Evolutionary conservation across 495 filamentous ascomycete species (phyloP), one percentile per base, ranked within the genome.

Genomic region (Hyaloscypha hepaticicola): DNA sequence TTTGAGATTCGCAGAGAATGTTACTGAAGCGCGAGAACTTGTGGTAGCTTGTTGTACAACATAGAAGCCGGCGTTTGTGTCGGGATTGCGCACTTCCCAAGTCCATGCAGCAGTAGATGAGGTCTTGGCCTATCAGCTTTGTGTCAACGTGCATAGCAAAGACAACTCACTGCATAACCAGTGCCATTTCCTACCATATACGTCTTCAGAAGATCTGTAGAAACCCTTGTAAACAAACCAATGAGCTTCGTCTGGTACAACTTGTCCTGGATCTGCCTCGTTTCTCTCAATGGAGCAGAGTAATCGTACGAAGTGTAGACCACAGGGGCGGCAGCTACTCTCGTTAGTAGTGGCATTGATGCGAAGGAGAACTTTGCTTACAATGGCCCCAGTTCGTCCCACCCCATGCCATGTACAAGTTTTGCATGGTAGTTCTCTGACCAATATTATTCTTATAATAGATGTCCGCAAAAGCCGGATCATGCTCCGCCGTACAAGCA

Each of bases 361-460:
- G 14, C 28, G 2, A 12, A 24, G 6, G 14, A 51, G 14, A 63
- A 24, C 8, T 41, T 45, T 26, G 58, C 67, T 60, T 33, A 70
- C 68, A 69, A 55, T 79, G 76, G 3, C 77, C 83, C 83, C 82
- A 87, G 67, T 82, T 85, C 1, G 84, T 87, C 6, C 83, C 83
- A 2, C 83, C 84, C 67, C 78, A 85, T 0, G 76, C 72, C 83
- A 86, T 85, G 60, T 86, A 85, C 48, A 87, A 63, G 63, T 70
- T 85, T 57, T 79, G 73, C 22, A 84, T 61, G 0, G 78, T 84
- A 0, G 81, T 71, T 25, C 79, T 66, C 45, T 79, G 79, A 9
- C 77, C 83, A 60, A 85, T 77, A 52, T 84, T 81, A 60, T 82
- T 79, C 69, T 85, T 85, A 69, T 85, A 87, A 59, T 80, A 86